Conservation (phyloP, 2,329 filamentous ascomycete genomes). For the Xylaria sp. region DNA sequence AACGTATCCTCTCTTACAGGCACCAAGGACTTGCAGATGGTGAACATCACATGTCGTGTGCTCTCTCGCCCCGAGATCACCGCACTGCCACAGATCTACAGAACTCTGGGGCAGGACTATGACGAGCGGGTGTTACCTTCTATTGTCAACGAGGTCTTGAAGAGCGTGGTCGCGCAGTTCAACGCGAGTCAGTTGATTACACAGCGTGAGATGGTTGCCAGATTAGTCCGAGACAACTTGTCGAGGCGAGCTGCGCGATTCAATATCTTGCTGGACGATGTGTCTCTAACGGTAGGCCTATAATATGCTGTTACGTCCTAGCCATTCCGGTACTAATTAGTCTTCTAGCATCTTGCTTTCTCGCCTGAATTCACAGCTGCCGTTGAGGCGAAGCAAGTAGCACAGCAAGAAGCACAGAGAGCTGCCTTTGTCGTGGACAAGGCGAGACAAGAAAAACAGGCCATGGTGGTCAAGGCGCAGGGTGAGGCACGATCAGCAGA, state of each 20-base stretch:
- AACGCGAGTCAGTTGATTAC: constrained; percentile 98
- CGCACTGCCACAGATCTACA: constrained; percentile 94
- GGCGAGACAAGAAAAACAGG: constrained; percentile 98
- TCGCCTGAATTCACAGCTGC: constrained; percentile 79
- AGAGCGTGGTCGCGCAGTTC: constrained; percentile 99
- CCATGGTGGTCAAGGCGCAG: constrained; percentile 97
- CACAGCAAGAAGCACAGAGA: constrained; percentile 93
- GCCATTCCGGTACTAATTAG: constrained; percentile 41
- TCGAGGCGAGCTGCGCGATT: constrained; percentile 91
- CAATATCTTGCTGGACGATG: constrained; percentile 97
- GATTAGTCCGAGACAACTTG: constrained; percentile 91
- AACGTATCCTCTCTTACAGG: constrained; percentile 97
- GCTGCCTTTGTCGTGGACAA: constrained; percentile 99
- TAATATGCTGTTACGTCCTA: not conserved
- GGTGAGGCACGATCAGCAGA: constrained; percentile 98
- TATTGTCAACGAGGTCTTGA: constrained; percentile 98
- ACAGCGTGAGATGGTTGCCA: constrained; percentile 95
- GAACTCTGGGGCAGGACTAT: constrained; percentile 93
- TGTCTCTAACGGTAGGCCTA: constrained; percentile 84
- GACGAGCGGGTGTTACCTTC: constrained; percentile 96
- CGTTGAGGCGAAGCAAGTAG: constrained; percentile 78
- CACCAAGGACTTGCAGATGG: constrained; percentile 99
- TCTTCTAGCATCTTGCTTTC: constrained; percentile 72
- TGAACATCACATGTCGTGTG: constrained; percentile 99
- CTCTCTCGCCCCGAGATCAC: constrained; percentile 89